Conservation (phyloP, 305 asterid species). For the Rubia balearica region DNA sequence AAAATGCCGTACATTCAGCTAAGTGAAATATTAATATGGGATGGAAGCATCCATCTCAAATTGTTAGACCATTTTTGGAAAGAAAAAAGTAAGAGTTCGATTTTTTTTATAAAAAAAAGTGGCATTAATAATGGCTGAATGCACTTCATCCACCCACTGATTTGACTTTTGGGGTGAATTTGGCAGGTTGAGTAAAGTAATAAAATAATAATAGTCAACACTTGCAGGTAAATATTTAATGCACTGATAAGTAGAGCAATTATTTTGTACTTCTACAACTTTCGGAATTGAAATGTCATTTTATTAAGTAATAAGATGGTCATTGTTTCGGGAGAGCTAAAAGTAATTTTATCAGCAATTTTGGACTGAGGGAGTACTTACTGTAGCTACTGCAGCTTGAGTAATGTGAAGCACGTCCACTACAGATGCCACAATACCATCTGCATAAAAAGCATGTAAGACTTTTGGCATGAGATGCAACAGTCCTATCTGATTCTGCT, state of each 20-base stretch:
- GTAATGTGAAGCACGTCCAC: conserved; percentile 83
- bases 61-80: not conserved
- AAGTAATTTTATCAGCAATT: not conserved
- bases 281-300: not conserved
- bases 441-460: conserved; percentile 29
- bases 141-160: not conserved
- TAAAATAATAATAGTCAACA: not conserved
- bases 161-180: not conserved
- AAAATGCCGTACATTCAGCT: not conserved
- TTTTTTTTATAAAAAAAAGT: too few species aligned
- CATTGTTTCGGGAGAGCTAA: not conserved
- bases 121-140: not conserved
- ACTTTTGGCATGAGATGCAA: not conserved
- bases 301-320: not conserved
- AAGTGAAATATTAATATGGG: not conserved
- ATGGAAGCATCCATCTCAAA: not conserved
- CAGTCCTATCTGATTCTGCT: not conserved
- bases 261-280: not conserved
- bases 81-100: not conserved
- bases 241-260: not conserved
- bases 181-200: not conserved
- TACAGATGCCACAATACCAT: conserved; percentile 68
- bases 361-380: conserved; percentile 31
- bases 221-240: not conserved
- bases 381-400: conserved; percentile 89